A percentile compares a stretch with the other conserved stretches of the same genome.
These are phyloP conservation scores for Neospora caninum DNA, from an alignment of 169 alveolate species.

Conservation along the genomic window DNA sequence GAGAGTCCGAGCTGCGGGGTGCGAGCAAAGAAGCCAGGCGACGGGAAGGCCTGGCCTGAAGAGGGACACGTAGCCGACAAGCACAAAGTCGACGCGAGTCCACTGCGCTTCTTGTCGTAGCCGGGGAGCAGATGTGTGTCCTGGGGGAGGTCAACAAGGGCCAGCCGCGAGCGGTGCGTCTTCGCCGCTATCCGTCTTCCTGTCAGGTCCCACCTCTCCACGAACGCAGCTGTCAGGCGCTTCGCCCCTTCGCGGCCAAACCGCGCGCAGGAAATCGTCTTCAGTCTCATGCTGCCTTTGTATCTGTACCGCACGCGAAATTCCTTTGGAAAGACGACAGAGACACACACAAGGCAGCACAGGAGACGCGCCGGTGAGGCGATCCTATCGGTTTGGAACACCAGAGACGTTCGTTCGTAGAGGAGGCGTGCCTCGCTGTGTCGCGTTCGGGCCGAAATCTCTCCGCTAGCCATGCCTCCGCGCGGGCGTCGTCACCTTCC, in stretches of 20 bases:
- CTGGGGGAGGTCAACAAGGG: conserved; percentile 42
- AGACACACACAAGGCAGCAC: not conserved
- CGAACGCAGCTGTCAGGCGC: conserved; percentile 72
- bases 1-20: no score
- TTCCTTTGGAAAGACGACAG: conserved; percentile 48
- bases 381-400: no score
- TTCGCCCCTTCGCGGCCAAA: conserved; percentile 74
- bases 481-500: no score
- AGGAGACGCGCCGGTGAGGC: no score
- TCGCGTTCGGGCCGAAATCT: no score
- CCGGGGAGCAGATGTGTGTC: conserved; percentile 55
- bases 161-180: conserved; percentile 73
- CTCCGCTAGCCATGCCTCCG: no score
- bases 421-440: no score
- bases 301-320: conserved; percentile 78
- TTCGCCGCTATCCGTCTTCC: conserved; percentile 75
- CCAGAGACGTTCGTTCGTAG: no score
- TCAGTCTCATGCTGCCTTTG: conserved; percentile 78
- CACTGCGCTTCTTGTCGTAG: conserved; percentile 47
- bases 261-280: conserved; percentile 74
- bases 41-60: no score
- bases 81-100: not conserved
- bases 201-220: conserved; percentile 74
- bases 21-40: no score
- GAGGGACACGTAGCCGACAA: not conserved